Evolutionary conservation across 495 filamentous ascomycete genomes (phyloP).

Genomic region (Pseudevernia furfuracea): DNA sequence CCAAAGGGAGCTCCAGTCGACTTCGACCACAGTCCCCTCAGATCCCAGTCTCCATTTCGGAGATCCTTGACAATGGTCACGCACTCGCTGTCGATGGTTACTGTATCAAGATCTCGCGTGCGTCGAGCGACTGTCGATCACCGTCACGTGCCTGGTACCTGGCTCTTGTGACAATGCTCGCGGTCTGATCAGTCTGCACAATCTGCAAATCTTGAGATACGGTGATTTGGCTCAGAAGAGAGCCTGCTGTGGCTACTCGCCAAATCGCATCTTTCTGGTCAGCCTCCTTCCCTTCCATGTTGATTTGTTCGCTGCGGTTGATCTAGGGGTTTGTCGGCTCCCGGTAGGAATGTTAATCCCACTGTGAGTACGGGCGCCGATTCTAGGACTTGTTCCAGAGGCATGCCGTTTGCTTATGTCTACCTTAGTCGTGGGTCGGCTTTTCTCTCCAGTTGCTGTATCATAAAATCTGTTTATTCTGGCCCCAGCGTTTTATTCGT

Average conservation of each 20-base stretch:
- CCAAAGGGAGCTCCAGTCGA: slow-evolving; percentile 29
- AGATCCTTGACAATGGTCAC: slow-evolving; percentile 31
- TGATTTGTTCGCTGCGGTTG: slow-evolving; percentile 28
- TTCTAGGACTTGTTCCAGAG: neutral
- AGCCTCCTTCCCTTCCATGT: slow-evolving; percentile 26
- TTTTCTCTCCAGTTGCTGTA: too few species aligned
- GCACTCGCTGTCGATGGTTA: slow-evolving; percentile 30
- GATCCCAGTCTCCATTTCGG: slow-evolving; percentile 24
- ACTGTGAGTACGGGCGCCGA: slow-evolving; percentile 19
- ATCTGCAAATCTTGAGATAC: slow-evolving; percentile 29
- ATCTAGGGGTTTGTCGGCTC: slow-evolving; percentile 32
- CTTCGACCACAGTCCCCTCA: slow-evolving; percentile 31
- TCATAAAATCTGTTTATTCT: too few species aligned
- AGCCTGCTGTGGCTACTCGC: slow-evolving; percentile 32
- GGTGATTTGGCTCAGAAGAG: slow-evolving; percentile 29
- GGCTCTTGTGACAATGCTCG: slow-evolving; percentile 16
- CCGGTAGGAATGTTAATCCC: slow-evolving; percentile 30
- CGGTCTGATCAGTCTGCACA: slow-evolving; percentile 26
- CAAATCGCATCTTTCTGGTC: slow-evolving; percentile 31
- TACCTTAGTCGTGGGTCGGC: neutral
- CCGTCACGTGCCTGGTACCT: slow-evolving; percentile 9
- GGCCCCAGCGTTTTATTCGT: too few species aligned
- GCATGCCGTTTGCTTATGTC: neutral
- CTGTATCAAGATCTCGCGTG: slow-evolving; percentile 13
- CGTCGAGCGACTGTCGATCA: slow-evolving; percentile 2